These are phyloP conservation scores for Cafeteria roenbergensis DNA, from an alignment of 108 stramenopile genomes.

Conservation along the genomic window DNA sequence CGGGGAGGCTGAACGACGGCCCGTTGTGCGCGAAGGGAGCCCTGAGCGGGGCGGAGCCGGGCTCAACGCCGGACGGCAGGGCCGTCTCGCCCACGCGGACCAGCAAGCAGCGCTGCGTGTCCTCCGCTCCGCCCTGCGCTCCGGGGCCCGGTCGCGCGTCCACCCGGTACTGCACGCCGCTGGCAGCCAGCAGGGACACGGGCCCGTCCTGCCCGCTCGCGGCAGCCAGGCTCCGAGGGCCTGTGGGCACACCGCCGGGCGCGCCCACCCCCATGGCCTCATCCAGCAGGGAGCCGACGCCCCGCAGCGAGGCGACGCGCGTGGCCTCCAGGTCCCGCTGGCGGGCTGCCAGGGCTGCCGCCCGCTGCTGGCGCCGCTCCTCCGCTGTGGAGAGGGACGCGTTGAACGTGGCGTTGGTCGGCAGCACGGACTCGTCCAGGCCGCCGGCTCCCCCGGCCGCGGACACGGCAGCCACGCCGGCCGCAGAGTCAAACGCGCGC, in stretches of 20 bases:
- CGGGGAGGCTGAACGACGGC: conserved; percentile 1
- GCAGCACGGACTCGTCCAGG: background rate
- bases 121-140: conserved; percentile 32
- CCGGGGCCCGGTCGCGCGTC: conserved; percentile 25
- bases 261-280: too few relatives aligned
- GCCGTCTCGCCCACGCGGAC: background rate
- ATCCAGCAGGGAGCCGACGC: too few relatives aligned
- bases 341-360: too few relatives aligned
- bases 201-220: too few relatives aligned
- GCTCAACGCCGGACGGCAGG: background rate
- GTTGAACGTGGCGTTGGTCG: conserved; percentile 22
- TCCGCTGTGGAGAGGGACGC: background rate
- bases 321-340: too few relatives aligned
- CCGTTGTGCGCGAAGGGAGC: conserved; percentile 16
- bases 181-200: conserved; percentile 13
- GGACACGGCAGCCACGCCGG: too few relatives aligned
- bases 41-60: background rate
- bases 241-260: too few relatives aligned
- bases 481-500: too few relatives aligned
- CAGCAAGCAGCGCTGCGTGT: conserved; percentile 1
- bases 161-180: conserved; percentile 20
- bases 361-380: background rate
- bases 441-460: conserved; percentile 19
- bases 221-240: too few relatives aligned
- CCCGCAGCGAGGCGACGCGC: too few relatives aligned